Percentiles rank a stretch among this genome's conserved stretches.
Evolutionary conservation across 1,284 basidiomycete species (phyloP).

Genomic region (Microbotryomycetes sp.): DNA sequence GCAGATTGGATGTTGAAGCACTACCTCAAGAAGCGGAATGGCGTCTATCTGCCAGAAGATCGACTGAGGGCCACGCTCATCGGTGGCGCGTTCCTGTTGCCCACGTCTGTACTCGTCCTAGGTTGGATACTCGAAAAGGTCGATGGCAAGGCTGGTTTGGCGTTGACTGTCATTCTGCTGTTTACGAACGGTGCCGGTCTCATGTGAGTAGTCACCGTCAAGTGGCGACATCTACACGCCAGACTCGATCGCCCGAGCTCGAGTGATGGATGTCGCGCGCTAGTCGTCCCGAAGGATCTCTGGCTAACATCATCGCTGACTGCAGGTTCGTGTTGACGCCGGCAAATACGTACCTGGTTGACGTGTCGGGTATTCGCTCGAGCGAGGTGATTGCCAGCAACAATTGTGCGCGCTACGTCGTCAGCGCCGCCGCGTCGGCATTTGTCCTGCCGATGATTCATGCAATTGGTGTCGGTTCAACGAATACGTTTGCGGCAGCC

Average conservation of each 20-base stretch:
- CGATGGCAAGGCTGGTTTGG: slow-evolving; percentile 39
- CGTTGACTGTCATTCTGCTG: slow-evolving; percentile 31
- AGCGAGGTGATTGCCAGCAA: slow-evolving; percentile 47
- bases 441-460: slow-evolving; percentile 51
- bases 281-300: slow-evolving; percentile 24
- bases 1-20: slow-evolving; percentile 50
- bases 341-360: slow-evolving; percentile 53
- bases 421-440: slow-evolving; percentile 44
- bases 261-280: too few relatives aligned
- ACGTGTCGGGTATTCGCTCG: slow-evolving; percentile 50
- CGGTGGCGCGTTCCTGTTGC: slow-evolving; percentile 48
- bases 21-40: slow-evolving; percentile 50
- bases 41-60: slow-evolving; percentile 50
- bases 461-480: slow-evolving; percentile 50
- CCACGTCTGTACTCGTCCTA: slow-evolving; percentile 41
- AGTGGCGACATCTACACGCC: too few relatives aligned
- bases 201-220: too few relatives aligned
- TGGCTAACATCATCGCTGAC: slow-evolving; percentile 44
- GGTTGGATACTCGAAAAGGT: slow-evolving; percentile 28
- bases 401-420: slow-evolving; percentile 36
- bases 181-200: slow-evolving; percentile 43
- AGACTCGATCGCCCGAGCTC: too few relatives aligned
- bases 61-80: slow-evolving; percentile 50
- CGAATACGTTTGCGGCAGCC: slow-evolving; percentile 48
- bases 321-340: slow-evolving; percentile 48